phyloP scores from a whole-genome alignment of 768 basidiomycete genomes.

The Suillus hirtellus region DNA sequence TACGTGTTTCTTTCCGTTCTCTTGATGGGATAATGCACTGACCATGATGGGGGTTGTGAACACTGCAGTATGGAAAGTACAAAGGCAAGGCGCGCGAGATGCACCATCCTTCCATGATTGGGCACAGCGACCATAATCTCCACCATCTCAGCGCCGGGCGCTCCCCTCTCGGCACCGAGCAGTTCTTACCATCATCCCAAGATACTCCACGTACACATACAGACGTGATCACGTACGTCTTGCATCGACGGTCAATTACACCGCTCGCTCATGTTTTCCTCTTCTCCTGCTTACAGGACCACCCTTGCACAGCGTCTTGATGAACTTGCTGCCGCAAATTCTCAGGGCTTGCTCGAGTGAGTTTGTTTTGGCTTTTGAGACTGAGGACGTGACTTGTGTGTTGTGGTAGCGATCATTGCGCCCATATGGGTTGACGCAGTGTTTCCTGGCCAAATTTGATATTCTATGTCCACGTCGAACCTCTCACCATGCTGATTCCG shows the following conservation, averaged over 20 bases:
- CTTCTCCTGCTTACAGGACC: constrained; percentile 42
- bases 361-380: constrained; percentile 24
- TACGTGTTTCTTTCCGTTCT: constrained; percentile 33
- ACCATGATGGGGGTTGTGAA: constrained; percentile 11
- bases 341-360: constrained; percentile 76
- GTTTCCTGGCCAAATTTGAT: neutral
- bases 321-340: constrained; percentile 77
- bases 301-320: constrained; percentile 80
- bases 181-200: constrained; percentile 18
- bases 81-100: constrained; percentile 58
- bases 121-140: constrained; percentile 9
- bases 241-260: constrained; percentile 12
- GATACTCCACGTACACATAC: constrained; percentile 34
- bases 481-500: constrained; percentile 1
- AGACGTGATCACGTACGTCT: constrained; percentile 57
- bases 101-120: constrained; percentile 29
- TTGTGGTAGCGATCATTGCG: neutral
- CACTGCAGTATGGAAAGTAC: constrained; percentile 51
- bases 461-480: neutral
- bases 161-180: constrained; percentile 23
- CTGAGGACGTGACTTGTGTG: neutral
- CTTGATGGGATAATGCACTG: constrained; percentile 8
- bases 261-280: constrained; percentile 17
- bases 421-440: neutral
- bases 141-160: constrained; percentile 38